Base-by-base conservation (phyloP, 345 rosid genomes). In the Murraya paniculata region DNA sequence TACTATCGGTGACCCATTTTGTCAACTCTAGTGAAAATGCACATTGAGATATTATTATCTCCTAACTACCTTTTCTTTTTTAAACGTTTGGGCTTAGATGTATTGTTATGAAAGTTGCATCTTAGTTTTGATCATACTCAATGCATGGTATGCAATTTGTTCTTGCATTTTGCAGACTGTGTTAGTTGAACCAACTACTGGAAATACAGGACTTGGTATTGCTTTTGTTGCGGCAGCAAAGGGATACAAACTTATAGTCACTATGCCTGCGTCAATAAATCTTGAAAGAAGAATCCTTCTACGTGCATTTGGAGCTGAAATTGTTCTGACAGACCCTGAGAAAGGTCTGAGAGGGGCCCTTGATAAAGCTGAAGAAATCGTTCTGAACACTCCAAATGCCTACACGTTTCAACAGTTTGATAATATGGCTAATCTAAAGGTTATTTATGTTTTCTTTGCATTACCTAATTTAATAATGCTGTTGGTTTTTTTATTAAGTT, bases 221-320 rank as follows among this genome's bases (percentile, higher is more conserved):
- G 97, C 98, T 30, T 93, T 95, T 81, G 98, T 92, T 72, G 98
- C 97, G 9, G 97, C 98, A 38, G 84, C 87, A 48, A 95, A 88
- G 87, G 97, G 96, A 22, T 93, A 92, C 80, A 92, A 90, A 71
- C 90, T 95, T 75, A 92, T 90, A 39, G 90, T 89, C 74, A 89
- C 97, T 25, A 93, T 95, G 99, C 99, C 97, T 55, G 93, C 99
- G 67, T 95, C 99, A 25, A 87, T 93, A 62, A 84, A 89, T 77
- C 77, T 91, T 58, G 98, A 95, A 77, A 95, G 97, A 84, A 87
- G 97, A 82, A 78, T 95, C 78, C 91, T 95, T 75, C 75, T 95
- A 85, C 94, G 96, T 25, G 95, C 95, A 36, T 89, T 93, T 73
- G 98, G 99, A 76, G 94, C 98, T 21, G 95, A 95, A 79, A 77